Evolutionary conservation across 2,329 filamentous ascomycete genomes (phyloP).

Genomic region (Curvularia verruculosa): DNA sequence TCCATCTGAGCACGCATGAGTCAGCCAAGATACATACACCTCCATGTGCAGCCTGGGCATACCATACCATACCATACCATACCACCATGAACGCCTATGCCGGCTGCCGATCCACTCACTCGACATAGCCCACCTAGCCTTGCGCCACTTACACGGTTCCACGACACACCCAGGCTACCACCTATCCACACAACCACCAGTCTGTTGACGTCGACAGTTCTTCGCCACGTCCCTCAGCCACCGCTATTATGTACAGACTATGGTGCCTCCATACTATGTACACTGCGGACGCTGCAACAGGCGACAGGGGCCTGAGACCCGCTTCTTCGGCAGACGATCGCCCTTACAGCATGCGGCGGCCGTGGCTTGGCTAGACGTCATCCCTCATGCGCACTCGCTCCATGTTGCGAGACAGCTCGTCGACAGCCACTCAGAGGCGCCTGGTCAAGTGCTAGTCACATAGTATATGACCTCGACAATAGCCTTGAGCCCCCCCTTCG

Average conservation of each 20-base stretch:
- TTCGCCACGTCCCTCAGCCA: neutral
- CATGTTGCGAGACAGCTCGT: constrained; percentile 14
- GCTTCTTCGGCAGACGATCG: constrained; percentile 12
- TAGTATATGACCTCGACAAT: constrained; percentile 26
- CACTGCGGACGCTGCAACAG: constrained; percentile 1
- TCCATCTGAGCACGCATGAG: neutral
- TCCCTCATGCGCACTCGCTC: constrained; percentile 19
- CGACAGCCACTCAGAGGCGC: constrained; percentile 17
- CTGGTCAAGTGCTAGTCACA: constrained; percentile 24
- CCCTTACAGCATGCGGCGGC: constrained; percentile 5
- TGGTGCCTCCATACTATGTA: neutral
- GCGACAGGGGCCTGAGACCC: constrained; percentile 5
- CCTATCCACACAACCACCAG: neutral
- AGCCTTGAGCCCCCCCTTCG: constrained; percentile 22
- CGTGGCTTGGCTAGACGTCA: constrained; percentile 18
- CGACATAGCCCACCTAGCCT: neutral
- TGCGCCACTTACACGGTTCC: constrained; percentile 3
- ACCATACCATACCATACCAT: neutral
- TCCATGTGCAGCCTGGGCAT: too few species aligned
- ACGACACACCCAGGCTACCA: neutral
- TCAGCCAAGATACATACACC: neutral
- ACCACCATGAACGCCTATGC: neutral
- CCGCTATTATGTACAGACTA: neutral
- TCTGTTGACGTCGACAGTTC: neutral
- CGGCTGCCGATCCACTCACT: neutral